Evolutionary conservation across 768 basidiomycete genomes (phyloP).

Genomic region (Tubosaeta sp.): DNA sequence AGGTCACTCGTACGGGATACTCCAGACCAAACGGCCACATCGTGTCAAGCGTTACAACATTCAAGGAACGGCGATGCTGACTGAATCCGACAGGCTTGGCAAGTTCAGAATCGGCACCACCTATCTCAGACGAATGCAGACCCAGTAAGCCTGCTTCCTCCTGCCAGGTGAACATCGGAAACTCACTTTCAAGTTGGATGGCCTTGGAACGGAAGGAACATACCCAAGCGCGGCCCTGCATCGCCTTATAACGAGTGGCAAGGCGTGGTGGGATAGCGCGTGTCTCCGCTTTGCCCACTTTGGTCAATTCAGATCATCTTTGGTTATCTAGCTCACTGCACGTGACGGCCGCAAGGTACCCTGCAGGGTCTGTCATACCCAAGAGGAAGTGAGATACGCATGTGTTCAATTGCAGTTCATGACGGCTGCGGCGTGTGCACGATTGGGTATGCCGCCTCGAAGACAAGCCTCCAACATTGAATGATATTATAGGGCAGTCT

Average conservation of each 20-base stretch:
- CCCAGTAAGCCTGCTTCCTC: neutral
- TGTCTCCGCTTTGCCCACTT: neutral
- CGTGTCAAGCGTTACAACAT: neutral
- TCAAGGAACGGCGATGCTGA: neutral
- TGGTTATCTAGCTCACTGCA: neutral
- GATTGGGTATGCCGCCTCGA: neutral
- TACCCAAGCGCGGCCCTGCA: neutral
- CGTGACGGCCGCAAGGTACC: neutral
- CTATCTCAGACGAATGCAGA: neutral
- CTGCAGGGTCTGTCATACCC: neutral
- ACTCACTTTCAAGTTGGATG: neutral
- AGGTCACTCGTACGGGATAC: neutral
- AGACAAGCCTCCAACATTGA: neutral
- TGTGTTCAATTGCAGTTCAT: neutral
- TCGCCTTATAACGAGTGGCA: neutral
- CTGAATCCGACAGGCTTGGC: neutral
- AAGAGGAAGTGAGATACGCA: neutral
- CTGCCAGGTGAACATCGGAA: neutral
- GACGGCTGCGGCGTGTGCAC: neutral
- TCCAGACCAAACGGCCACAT: neutral
- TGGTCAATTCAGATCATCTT: neutral
- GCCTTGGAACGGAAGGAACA: neutral
- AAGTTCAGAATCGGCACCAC: neutral
- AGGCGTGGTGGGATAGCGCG: neutral
- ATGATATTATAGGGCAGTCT: conserved; percentile 16